phyloP scores from a whole-genome alignment of 2,329 filamentous ascomycete species.

The Dactylonectria macrodidyma region DNA sequence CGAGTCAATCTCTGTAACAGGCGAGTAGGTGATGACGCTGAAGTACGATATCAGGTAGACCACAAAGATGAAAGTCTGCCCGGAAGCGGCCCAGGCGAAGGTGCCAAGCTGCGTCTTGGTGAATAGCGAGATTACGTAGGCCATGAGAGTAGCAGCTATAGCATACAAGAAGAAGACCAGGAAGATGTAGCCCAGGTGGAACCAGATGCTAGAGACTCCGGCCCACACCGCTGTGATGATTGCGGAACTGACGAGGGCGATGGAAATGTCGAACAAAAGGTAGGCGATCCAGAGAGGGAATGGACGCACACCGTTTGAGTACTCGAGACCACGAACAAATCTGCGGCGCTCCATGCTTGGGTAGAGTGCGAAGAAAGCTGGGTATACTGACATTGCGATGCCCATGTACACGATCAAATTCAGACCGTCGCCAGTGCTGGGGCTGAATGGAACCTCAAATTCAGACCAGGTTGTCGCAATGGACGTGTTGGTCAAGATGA shows the following conservation, averaged over 20 bases:
- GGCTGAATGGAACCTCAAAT: constrained; percentile 82
- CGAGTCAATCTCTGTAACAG: constrained; percentile 77
- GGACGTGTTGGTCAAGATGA: constrained; percentile 75
- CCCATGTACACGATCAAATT: constrained; percentile 88
- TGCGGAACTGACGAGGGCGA: constrained; percentile 77
- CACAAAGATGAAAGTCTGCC: constrained; percentile 81
- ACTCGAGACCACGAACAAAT: constrained; percentile 87
- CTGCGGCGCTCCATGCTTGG: constrained; percentile 86
- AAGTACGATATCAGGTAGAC: constrained; percentile 81
- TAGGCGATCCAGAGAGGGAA: constrained; percentile 90
- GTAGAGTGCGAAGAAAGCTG: constrained; percentile 90
- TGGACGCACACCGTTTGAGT: constrained; percentile 90
- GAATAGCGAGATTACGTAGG: constrained; percentile 87
- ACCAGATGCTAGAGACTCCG: constrained; percentile 78
- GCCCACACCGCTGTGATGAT: constrained; percentile 80
- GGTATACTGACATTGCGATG: constrained; percentile 82
- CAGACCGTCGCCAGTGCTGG: constrained; percentile 78
- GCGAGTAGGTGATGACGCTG: constrained; percentile 81
- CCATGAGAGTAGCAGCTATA: constrained; percentile 80
- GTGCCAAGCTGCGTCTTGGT: constrained; percentile 84
- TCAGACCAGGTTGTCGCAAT: constrained; percentile 81
- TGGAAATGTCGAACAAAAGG: constrained; percentile 82
- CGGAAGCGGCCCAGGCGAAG: constrained; percentile 86
- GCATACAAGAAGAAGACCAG: constrained; percentile 86
- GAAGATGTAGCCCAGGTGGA: constrained; percentile 85